phyloP scores from a whole-genome alignment of 305 asterid species.

The Plantago rigida region DNA sequence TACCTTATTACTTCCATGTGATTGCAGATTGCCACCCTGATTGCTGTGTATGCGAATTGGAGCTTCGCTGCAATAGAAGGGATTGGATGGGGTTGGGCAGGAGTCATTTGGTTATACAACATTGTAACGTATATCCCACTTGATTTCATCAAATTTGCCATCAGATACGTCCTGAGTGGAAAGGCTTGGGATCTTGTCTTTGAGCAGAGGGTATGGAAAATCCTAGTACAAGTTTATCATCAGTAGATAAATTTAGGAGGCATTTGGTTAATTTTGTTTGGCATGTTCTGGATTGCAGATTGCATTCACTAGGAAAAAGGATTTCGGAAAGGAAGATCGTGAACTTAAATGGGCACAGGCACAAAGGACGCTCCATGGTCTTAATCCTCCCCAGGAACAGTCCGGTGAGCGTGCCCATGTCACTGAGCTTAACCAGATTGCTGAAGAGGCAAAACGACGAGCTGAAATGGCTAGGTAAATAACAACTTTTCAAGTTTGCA shows the following conservation, averaged over 20 bases:
- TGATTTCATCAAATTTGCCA: constrained; percentile 46
- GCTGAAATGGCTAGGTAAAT: constrained; percentile 70
- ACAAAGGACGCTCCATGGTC: constrained; percentile 69
- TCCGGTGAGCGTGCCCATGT: constrained; percentile 27
- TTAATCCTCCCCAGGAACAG: constrained; percentile 39
- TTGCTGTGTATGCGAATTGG: constrained; percentile 64
- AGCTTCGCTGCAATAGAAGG: constrained; percentile 51
- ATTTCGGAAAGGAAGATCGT: constrained; percentile 71
- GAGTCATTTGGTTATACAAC: constrained; percentile 57
- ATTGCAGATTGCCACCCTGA: constrained; percentile 50
- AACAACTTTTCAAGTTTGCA: background rate
- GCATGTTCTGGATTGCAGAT: constrained; percentile 32
- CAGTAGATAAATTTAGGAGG: background rate
- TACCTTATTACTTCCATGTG: constrained; percentile 18
- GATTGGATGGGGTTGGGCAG: constrained; percentile 71
- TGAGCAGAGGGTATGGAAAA: constrained; percentile 58
- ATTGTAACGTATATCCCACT: constrained; percentile 48
- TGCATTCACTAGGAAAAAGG: constrained; percentile 66
- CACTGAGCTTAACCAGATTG: constrained; percentile 41
- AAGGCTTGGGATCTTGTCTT: constrained; percentile 72
- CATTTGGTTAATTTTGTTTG: constrained; percentile 12
- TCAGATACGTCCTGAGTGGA: constrained; percentile 58
- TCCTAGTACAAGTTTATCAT: background rate
- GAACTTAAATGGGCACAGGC: constrained; percentile 71
- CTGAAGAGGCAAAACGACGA: constrained; percentile 60